Conservation (phyloP, 768 basidiomycete genomes). For the Lactarius quietus region DNA sequence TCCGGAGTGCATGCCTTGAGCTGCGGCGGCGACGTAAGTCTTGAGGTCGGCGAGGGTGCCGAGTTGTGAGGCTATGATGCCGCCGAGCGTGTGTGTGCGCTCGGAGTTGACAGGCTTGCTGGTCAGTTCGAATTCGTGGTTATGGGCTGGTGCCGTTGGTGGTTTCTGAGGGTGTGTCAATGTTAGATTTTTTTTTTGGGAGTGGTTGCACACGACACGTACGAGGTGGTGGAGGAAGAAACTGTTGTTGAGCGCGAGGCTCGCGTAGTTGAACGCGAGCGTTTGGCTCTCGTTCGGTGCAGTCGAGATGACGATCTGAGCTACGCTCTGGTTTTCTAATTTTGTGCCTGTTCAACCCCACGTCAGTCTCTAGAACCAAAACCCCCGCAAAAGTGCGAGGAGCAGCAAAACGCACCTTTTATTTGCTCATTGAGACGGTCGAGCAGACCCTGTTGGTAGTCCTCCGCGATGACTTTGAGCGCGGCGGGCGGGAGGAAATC, state of each 20-base stretch:
- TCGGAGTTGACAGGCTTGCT: slow-evolving; percentile 28
- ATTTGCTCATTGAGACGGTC: slow-evolving; percentile 73
- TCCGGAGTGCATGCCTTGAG: slow-evolving; percentile 63
- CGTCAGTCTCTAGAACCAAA: slow-evolving; percentile 2
- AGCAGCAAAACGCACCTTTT: slow-evolving; percentile 45
- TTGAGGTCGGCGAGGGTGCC: slow-evolving; percentile 67
- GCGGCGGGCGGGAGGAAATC: slow-evolving; percentile 74
- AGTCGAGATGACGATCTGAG: slow-evolving; percentile 69
- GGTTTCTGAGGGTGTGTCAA: slow-evolving; percentile 31
- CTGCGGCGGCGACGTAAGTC: slow-evolving; percentile 72
- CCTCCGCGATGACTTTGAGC: slow-evolving; percentile 65
- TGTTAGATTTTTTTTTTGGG: background rate
- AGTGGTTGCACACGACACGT: slow-evolving; percentile 41
- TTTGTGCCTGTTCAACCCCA: slow-evolving; percentile 45
- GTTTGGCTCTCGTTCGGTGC: slow-evolving; percentile 54
- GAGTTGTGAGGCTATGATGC: slow-evolving; percentile 46
- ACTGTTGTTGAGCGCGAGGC: slow-evolving; percentile 88
- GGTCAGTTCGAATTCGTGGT: slow-evolving; percentile 34
- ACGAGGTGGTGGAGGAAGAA: slow-evolving; percentile 91
- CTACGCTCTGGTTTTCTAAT: slow-evolving; percentile 53
- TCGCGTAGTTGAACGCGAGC: slow-evolving; percentile 86
- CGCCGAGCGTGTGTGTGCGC: slow-evolving; percentile 37
- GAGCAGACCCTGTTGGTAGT: slow-evolving; percentile 84
- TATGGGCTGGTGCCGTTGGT: slow-evolving; percentile 31
- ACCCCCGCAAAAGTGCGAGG: background rate